phyloP scores from a whole-genome alignment of 2,329 filamentous ascomycete species.

The Fusarium coffeatum region DNA sequence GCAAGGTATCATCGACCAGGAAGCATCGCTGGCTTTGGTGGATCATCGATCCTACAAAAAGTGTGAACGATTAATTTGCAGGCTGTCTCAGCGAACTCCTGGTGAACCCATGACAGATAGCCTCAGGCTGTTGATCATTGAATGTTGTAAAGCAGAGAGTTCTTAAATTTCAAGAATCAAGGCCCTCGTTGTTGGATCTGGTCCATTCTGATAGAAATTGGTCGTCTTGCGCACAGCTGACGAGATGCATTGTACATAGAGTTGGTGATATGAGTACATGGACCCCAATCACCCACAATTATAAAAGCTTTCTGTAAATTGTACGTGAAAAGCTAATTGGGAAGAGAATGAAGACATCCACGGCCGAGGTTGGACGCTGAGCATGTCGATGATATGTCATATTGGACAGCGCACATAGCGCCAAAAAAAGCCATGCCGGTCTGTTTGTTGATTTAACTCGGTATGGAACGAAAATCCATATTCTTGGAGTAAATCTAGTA shows the following conservation, averaged over 20 bases:
- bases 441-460: slow-evolving; percentile 3
- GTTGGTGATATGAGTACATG: neutral
- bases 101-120: neutral
- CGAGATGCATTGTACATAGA: neutral
- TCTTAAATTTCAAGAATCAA: neutral
- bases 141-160: neutral
- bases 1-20: slow-evolving; percentile 11
- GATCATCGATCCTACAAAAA: slow-evolving; percentile 9
- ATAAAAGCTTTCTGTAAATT: neutral
- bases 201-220: neutral
- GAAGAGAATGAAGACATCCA: slow-evolving; percentile 7
- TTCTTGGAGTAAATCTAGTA: slow-evolving; percentile 6
- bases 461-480: neutral
- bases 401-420: neutral
- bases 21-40: slow-evolving; percentile 14
- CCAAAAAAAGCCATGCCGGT: neutral
- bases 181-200: neutral
- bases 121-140: neutral
- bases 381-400: slow-evolving; percentile 26
- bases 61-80: neutral
- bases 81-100: neutral
- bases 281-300: neutral
- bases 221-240: neutral
- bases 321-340: neutral
- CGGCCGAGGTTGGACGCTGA: neutral